Percentiles rank a stretch among this genome's conserved stretches.
Evolutionary conservation across 148 eudicot genomes (phyloP).

Genomic region (Rhododendron mucronatum): DNA sequence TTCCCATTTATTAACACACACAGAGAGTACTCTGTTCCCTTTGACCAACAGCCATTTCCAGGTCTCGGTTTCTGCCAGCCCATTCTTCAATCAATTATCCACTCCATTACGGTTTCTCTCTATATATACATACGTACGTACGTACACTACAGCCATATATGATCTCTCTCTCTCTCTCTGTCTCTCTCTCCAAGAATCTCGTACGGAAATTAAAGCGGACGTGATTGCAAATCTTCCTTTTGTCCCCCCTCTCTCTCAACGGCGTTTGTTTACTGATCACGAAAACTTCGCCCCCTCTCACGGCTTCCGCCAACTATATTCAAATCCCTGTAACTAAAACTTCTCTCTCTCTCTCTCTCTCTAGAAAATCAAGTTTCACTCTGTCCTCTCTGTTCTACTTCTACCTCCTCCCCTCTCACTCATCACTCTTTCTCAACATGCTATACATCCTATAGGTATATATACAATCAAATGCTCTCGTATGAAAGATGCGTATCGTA

Average conservation of each 20-base stretch:
- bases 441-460: background rate
- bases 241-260: background rate
- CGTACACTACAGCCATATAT: too few relatives aligned
- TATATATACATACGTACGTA: too few relatives aligned
- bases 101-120: background rate
- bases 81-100: background rate
- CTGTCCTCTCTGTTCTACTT: background rate
- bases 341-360: background rate
- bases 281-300: slow-evolving; percentile 1
- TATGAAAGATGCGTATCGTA: too few relatives aligned
- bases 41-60: background rate
- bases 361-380: background rate
- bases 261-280: background rate
- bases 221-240: slow-evolving; percentile 6
- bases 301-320: background rate
- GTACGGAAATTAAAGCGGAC: background rate
- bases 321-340: background rate
- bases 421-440: background rate
- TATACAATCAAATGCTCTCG: background rate
- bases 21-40: background rate
- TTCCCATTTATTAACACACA: too few relatives aligned
- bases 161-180: background rate
- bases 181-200: slow-evolving; percentile 1
- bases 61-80: background rate
- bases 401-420: background rate